These are phyloP conservation scores for Russula sp. DNA, from an alignment of 768 basidiomycete genomes.

Conservation along the genomic window DNA sequence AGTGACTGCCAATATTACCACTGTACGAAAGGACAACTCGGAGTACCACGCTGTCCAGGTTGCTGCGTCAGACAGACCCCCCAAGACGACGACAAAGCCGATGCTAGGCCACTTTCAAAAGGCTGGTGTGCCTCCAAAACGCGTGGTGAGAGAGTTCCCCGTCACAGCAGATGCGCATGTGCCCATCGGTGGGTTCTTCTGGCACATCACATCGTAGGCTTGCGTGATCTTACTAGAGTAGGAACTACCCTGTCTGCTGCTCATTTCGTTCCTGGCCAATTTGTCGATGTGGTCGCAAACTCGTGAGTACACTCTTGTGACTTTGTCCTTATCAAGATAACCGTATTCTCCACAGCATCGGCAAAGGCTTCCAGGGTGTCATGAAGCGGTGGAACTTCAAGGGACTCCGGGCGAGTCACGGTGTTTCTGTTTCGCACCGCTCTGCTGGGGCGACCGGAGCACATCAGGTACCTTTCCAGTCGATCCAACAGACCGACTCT, in stretches of 20 bases:
- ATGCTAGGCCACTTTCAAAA: conserved; percentile 88
- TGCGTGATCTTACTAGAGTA: conserved; percentile 26
- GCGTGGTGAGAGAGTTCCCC: conserved; percentile 79
- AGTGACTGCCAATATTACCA: conserved; percentile 72
- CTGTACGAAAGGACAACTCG: conserved; percentile 54
- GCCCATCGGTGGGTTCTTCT: conserved; percentile 61
- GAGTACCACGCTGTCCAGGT: conserved; percentile 92
- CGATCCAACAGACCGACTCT: not conserved
- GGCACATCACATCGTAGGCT: not conserved
- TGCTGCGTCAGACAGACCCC: conserved; percentile 68
- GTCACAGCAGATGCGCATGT: conserved; percentile 86
- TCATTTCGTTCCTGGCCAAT: conserved; percentile 97
- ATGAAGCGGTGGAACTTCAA: conserved; percentile 97
- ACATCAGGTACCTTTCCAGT: conserved; percentile 62
- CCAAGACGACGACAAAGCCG: conserved; percentile 64
- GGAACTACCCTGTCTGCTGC: conserved; percentile 85
- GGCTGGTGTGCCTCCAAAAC: conserved; percentile 76
- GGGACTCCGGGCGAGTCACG: conserved; percentile 89
- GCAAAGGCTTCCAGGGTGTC: conserved; percentile 93
- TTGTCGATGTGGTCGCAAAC: conserved; percentile 83
- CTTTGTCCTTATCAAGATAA: not conserved
- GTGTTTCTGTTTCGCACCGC: conserved; percentile 92
- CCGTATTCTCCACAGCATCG: conserved; percentile 50
- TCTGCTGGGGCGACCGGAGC: conserved; percentile 89
- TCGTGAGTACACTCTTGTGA: conserved; percentile 51